Base-by-base conservation (phyloP, 2,329 filamentous ascomycete genomes). In the Colletotrichum sublineola region DNA sequence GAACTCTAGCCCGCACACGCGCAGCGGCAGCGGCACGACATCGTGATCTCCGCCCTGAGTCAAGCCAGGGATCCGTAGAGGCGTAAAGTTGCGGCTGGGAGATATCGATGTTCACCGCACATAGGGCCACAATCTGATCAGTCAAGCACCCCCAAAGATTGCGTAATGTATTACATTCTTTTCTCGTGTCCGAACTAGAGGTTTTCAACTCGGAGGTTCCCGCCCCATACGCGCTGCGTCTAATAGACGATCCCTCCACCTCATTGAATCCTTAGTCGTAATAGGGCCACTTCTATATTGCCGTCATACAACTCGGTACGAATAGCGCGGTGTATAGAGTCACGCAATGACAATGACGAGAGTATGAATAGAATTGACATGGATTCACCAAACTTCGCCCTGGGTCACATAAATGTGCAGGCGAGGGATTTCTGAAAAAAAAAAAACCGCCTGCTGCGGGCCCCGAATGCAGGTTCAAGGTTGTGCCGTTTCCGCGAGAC, bases 1-100 rank as follows among this genome's bases (percentile, higher is more conserved):
- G 70, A 70, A 73, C 40, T 62, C 33, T 61, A 61, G 60, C 42
- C 63, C 40, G 3, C 56, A 40, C 24, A 53, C 66, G 56, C 64
- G 66, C 60, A 71, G 48, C 63, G 40, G 40, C 63, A 40, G 53
- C 70, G 60, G 67, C 67, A 73, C 70, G 70, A 73, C 67, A 73
- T 73, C 67, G 57, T 65, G 66, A 73, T 73, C 70, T 73, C 60
- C 67, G 61, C 61, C 50, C 50, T 61, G 66, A 70, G 70, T 73
- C 70, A 73, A 61, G 33, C 31, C 52, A 33, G 58, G 53, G 63
- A 46, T 58, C 38, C 48, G 58, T 40, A 33, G 24, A 56, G 63
- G 46, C 48, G 33, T 71, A 9, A 24, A 15, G 29, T 63, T 29
- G n/a, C 40, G 36, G 31, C n/a, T 42, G 40, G 36, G 20, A 46